Percentiles rank a stretch among this genome's conserved stretches.
Evolutionary conservation across 805 yeast genomes (phyloP).

Genomic region (Spathaspora passalidarum): DNA sequence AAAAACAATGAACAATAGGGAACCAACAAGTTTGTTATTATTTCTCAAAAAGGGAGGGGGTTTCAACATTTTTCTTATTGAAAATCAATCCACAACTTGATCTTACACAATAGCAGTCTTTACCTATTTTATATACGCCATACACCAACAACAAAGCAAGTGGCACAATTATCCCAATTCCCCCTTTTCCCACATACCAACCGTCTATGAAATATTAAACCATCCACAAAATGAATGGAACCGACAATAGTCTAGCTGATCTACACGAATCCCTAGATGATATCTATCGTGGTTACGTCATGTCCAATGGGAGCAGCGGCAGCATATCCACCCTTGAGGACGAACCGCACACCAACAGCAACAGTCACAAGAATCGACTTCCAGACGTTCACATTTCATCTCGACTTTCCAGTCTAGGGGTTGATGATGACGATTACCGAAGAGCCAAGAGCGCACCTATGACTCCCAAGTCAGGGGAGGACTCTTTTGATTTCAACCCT

Average conservation of each 20-base stretch:
- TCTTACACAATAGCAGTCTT: too few species aligned
- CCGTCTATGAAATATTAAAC: not conserved
- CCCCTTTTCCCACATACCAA: not conserved
- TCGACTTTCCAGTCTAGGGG: constrained; percentile 18
- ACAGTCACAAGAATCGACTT: constrained; percentile 1
- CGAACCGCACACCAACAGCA: not conserved
- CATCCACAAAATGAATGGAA: not conserved
- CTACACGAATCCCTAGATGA: not conserved
- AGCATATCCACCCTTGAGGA: not conserved
- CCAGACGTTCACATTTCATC: constrained; percentile 21
- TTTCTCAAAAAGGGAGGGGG: too few species aligned
- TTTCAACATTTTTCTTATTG: too few species aligned
- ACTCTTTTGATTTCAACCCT: constrained; percentile 30
- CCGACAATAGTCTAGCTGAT: not conserved
- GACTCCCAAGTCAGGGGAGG: constrained; percentile 23
- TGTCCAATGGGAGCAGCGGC: not conserved
- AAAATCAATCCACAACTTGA: too few species aligned
- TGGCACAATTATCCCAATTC: not conserved
- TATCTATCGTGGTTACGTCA: not conserved
- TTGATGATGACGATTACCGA: constrained; percentile 11
- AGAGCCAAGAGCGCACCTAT: constrained; percentile 24
- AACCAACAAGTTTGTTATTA: too few species aligned
- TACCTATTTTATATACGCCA: too few species aligned
- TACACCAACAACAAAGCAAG: too few species aligned
- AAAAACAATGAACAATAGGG: not conserved